Percentiles rank a stretch among this genome's conserved stretches.
Evolutionary conservation across 2,329 filamentous ascomycete species (phyloP).

Genomic region (Pestalotiopsis sp.): DNA sequence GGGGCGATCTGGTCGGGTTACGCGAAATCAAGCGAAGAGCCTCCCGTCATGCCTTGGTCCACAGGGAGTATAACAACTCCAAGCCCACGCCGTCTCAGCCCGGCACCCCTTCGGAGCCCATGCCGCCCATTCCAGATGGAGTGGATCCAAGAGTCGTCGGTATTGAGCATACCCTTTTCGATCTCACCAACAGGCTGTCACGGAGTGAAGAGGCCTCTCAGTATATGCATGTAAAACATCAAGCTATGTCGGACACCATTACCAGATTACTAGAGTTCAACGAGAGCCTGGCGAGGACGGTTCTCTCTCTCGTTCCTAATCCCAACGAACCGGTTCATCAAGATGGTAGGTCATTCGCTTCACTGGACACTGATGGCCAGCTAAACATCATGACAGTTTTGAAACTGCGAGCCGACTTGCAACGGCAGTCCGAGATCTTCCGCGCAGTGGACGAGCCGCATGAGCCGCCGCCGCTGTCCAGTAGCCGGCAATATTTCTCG

Average conservation of each 20-base stretch:
- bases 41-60: slow-evolving; percentile 88
- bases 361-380: slow-evolving; percentile 15
- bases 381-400: slow-evolving; percentile 46
- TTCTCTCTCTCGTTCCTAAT: slow-evolving; percentile 74
- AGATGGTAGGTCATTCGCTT: slow-evolving; percentile 66
- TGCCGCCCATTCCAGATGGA: slow-evolving; percentile 70
- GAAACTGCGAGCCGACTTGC: slow-evolving; percentile 60
- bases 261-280: slow-evolving; percentile 74
- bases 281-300: slow-evolving; percentile 76
- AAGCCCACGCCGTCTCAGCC: slow-evolving; percentile 78
- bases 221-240: slow-evolving; percentile 78
- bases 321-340: slow-evolving; percentile 77
- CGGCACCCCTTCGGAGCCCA: slow-evolving; percentile 81
- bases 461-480: slow-evolving; percentile 64
- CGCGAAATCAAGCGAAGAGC: slow-evolving; percentile 95
- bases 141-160: slow-evolving; percentile 73
- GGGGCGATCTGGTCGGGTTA: slow-evolving; percentile 86
- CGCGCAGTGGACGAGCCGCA: slow-evolving; percentile 64
- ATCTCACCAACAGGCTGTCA: slow-evolving; percentile 73
- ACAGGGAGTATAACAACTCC: slow-evolving; percentile 82
- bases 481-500: slow-evolving; percentile 67
- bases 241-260: slow-evolving; percentile 80
- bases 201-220: slow-evolving; percentile 83
- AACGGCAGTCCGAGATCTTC: slow-evolving; percentile 60
- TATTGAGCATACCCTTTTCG: slow-evolving; percentile 82